phyloP scores from a whole-genome alignment of 108 stramenopile genomes.

The Nitzschia sp. region DNA sequence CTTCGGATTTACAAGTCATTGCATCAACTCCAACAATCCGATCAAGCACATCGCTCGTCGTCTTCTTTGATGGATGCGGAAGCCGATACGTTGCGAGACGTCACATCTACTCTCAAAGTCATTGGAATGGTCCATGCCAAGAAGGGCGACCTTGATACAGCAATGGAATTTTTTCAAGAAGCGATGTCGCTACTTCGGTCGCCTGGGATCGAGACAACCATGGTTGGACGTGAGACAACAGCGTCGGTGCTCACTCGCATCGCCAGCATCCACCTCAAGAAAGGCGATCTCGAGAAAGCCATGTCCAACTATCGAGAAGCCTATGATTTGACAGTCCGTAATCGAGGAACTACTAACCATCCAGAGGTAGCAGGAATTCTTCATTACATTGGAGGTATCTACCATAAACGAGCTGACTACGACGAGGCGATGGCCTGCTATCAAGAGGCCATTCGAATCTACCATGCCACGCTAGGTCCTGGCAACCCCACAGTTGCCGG shows the following conservation, averaged over 20 bases:
- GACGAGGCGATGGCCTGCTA: slow-evolving; percentile 81
- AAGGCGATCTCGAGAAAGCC: slow-evolving; percentile 64
- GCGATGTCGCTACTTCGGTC: slow-evolving; percentile 67
- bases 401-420: slow-evolving; percentile 54
- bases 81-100: slow-evolving; percentile 56
- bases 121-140: slow-evolving; percentile 80
- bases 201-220: slow-evolving; percentile 41
- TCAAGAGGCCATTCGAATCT: slow-evolving; percentile 78
- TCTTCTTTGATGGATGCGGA: neutral
- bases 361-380: slow-evolving; percentile 77
- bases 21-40: slow-evolving; percentile 14
- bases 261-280: slow-evolving; percentile 71
- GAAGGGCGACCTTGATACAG: slow-evolving; percentile 64
- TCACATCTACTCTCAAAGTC: slow-evolving; percentile 77
- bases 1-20: slow-evolving; percentile 67
- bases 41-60: slow-evolving; percentile 11
- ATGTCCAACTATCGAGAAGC: slow-evolving; percentile 80
- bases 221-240: slow-evolving; percentile 44
- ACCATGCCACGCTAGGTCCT: slow-evolving; percentile 69
- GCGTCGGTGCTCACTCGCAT: slow-evolving; percentile 70
- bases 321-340: slow-evolving; percentile 64
- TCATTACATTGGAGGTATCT: slow-evolving; percentile 80
- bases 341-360: slow-evolving; percentile 64
- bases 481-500: slow-evolving; percentile 78
- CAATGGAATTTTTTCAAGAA: slow-evolving; percentile 72